A percentile compares a stretch with the other conserved stretches of the same genome.
Evolutionary conservation across 2,329 filamentous ascomycete species (phyloP).

Genomic region (Cryphonectria radicalis): DNA sequence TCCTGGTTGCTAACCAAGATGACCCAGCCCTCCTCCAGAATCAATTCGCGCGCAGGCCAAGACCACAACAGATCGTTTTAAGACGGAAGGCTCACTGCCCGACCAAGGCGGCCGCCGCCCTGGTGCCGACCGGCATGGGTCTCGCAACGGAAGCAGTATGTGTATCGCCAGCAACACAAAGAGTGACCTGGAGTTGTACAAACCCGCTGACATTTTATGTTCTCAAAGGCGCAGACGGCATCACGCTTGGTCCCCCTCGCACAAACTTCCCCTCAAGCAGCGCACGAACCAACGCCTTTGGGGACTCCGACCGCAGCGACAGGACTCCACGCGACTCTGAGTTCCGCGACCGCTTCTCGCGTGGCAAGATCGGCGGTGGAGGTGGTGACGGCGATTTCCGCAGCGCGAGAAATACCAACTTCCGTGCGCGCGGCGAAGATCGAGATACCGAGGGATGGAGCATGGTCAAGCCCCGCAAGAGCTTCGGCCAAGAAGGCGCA

Average conservation of each 20-base stretch:
- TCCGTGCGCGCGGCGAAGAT: constrained; percentile 61
- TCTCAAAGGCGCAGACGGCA: constrained; percentile 70
- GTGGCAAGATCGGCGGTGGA: constrained; percentile 54
- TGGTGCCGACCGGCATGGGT: constrained; percentile 56
- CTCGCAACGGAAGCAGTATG: constrained; percentile 62
- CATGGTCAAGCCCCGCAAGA: constrained; percentile 74
- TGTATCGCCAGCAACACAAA: constrained; percentile 8
- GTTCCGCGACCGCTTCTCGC: constrained; percentile 63
- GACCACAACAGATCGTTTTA: constrained; percentile 47
- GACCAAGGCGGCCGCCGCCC: constrained; percentile 58
- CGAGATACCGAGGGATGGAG: constrained; percentile 75
- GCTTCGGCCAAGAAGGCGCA: constrained; percentile 72
- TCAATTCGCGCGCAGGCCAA: constrained; percentile 51
- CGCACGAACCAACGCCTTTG: constrained; percentile 46
- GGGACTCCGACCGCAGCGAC: constrained; percentile 55
- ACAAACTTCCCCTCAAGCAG: constrained; percentile 76
- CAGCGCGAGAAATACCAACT: constrained; percentile 50
- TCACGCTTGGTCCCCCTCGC: constrained; percentile 83
- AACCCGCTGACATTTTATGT: constrained; percentile 32
- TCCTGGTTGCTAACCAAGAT: constrained; percentile 21
- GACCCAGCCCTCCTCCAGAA: constrained; percentile 49
- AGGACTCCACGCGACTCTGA: constrained; percentile 58
- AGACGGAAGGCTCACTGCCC: constrained; percentile 48
- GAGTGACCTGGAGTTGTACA: not conserved
- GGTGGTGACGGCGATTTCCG: constrained; percentile 57